Evolutionary conservation across 306 rosid species (phyloP).

Genomic region (cucumber (Cucumis sativus)): DNA sequence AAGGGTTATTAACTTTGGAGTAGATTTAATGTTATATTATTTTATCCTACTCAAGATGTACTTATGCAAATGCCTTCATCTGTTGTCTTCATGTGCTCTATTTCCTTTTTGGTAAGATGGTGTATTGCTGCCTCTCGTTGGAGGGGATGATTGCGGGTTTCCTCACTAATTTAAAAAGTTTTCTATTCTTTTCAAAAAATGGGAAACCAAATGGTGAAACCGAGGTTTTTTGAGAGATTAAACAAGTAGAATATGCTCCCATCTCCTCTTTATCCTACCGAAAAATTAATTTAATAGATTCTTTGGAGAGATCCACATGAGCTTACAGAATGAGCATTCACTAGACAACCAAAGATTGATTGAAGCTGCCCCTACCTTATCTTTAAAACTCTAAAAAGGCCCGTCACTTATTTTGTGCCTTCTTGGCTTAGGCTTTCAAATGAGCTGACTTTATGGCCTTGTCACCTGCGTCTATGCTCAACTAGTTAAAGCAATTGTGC

Average conservation of each 20-base stretch:
- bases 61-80: background rate
- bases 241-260: background rate
- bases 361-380: background rate
- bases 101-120: background rate
- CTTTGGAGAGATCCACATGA: background rate
- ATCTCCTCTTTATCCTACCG: background rate
- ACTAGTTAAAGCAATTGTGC: background rate
- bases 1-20: background rate
- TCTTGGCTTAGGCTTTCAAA: background rate
- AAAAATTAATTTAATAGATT: background rate
- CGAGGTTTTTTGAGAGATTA: background rate
- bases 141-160: background rate
- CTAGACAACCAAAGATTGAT: background rate
- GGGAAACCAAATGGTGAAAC: background rate
- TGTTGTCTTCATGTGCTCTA: background rate
- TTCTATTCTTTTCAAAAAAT: background rate
- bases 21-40: background rate
- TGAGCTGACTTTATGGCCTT: background rate
- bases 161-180: background rate
- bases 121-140: background rate
- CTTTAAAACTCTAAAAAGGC: background rate
- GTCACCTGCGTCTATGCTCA: background rate
- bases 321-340: background rate
- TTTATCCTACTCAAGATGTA: background rate
- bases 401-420: background rate